A percentile compares a stretch with the other conserved stretches of the same genome.
Conservation (phyloP, 139 green algal genomes). For the Chlamydomonas asymmetrica region DNA sequence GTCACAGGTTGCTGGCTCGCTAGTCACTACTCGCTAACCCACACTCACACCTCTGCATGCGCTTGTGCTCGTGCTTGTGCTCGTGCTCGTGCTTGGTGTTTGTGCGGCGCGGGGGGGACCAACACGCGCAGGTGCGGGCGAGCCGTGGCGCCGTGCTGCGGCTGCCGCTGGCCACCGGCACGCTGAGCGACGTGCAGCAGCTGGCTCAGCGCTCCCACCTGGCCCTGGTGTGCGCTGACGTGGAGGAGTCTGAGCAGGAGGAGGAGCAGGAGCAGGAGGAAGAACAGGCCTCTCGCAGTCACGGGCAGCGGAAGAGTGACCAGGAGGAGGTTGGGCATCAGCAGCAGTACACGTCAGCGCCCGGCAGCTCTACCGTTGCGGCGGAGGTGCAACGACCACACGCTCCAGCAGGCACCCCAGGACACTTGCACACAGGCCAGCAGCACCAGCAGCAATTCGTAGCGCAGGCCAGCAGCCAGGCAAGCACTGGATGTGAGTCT, state of each 20-base stretch:
- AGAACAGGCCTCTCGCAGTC: slow-evolving; percentile 1
- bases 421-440: no score
- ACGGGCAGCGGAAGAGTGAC: background rate
- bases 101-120: no score
- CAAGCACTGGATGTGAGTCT: background rate
- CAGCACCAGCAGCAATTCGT: background rate
- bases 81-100: no score
- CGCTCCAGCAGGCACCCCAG: background rate
- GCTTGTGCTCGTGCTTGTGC: no score
- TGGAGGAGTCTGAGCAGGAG: slow-evolving; percentile 35
- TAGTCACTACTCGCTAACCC: background rate
- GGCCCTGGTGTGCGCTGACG: slow-evolving; percentile 56
- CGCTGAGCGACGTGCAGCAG: slow-evolving; percentile 30
- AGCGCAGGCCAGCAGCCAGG: background rate
- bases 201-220: slow-evolving; percentile 25
- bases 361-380: no score
- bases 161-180: slow-evolving; percentile 17
- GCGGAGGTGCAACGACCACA: background rate
- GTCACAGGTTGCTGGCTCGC: no score
- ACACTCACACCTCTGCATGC: background rate
- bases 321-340: background rate
- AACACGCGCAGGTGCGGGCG: slow-evolving; percentile 43
- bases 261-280: slow-evolving; percentile 2
- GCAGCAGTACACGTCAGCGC: no score
- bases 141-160: slow-evolving; percentile 44